Conservation (phyloP, 2,329 filamentous ascomycete species). For the Botrytis porri region DNA sequence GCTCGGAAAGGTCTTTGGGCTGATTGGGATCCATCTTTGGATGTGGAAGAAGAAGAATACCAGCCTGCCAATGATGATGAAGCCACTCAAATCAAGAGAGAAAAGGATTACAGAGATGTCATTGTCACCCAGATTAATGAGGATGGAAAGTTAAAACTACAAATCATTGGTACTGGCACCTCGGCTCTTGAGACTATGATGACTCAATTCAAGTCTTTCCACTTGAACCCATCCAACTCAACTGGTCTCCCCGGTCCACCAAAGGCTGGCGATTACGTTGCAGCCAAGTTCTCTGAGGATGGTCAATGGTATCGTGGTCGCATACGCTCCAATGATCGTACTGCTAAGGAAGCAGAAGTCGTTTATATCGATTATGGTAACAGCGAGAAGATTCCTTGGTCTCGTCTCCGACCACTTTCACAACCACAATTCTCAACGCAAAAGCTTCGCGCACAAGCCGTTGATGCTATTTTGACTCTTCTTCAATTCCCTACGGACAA, state of each 20-base stretch:
- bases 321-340: slow-evolving; percentile 87
- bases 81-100: slow-evolving; percentile 52
- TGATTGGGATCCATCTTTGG: slow-evolving; percentile 88
- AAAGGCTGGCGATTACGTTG: slow-evolving; percentile 87
- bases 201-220: slow-evolving; percentile 87
- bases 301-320: slow-evolving; percentile 92
- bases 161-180: slow-evolving; percentile 84
- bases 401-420: slow-evolving; percentile 74
- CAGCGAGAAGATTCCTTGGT: slow-evolving; percentile 83
- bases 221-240: slow-evolving; percentile 78
- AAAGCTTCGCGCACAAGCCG: slow-evolving; percentile 82
- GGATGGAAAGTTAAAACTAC: slow-evolving; percentile 81
- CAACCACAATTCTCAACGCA: slow-evolving; percentile 74
- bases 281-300: slow-evolving; percentile 86
- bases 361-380: slow-evolving; percentile 97
- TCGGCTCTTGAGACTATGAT: slow-evolving; percentile 82
- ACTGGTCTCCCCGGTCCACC: slow-evolving; percentile 70
- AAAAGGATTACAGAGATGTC: slow-evolving; percentile 90
- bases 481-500: slow-evolving; percentile 79
- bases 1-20: slow-evolving; percentile 86
- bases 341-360: slow-evolving; percentile 84
- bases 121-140: slow-evolving; percentile 87
- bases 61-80: slow-evolving; percentile 53
- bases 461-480: slow-evolving; percentile 83
- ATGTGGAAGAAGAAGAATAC: slow-evolving; percentile 60